These are phyloP conservation scores for Colletotrichum sp. DNA, from an alignment of 2,329 filamentous ascomycete species.

Conservation along the genomic window DNA sequence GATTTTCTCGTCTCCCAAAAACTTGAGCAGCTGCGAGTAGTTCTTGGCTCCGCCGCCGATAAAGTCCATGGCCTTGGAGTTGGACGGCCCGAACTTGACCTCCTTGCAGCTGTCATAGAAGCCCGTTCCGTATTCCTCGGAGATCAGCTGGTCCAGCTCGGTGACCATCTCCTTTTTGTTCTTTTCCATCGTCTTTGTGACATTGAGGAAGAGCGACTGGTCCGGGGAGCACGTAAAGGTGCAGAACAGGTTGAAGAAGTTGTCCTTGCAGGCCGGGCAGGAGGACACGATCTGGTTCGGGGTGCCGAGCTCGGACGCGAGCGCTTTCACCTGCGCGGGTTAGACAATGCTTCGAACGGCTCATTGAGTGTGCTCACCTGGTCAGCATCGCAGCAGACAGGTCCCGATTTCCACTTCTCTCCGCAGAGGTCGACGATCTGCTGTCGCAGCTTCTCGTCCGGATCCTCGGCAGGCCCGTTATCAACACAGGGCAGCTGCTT, in stretches of 20 bases:
- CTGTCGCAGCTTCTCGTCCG: slow-evolving; percentile 72
- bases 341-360: not conserved
- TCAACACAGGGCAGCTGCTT: slow-evolving; percentile 91
- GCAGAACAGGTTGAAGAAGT: slow-evolving; percentile 98
- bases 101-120: slow-evolving; percentile 99
- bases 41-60: slow-evolving; percentile 96
- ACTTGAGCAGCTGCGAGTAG: slow-evolving; percentile 85
- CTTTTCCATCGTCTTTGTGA: slow-evolving; percentile 75
- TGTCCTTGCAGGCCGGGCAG: slow-evolving; percentile 95
- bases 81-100: slow-evolving; percentile 96
- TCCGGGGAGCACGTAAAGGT: slow-evolving; percentile 98
- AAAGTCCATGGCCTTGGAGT: slow-evolving; percentile 91
- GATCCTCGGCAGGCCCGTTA: slow-evolving; percentile 80
- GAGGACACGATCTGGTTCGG: slow-evolving; percentile 89
- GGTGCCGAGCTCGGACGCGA: slow-evolving; percentile 84
- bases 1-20: slow-evolving; percentile 89
- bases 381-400: slow-evolving; percentile 83
- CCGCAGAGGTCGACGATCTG: slow-evolving; percentile 88
- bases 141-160: slow-evolving; percentile 89
- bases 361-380: slow-evolving; percentile 60
- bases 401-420: slow-evolving; percentile 80
- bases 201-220: slow-evolving; percentile 93
- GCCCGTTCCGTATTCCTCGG: slow-evolving; percentile 80
- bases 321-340: slow-evolving; percentile 70
- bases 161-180: slow-evolving; percentile 67